Percentiles rank a stretch among this genome's conserved stretches.
Evolutionary conservation across 2,329 filamentous ascomycete species (phyloP).

Genomic region (Ophiostoma novo-ulmi): DNA sequence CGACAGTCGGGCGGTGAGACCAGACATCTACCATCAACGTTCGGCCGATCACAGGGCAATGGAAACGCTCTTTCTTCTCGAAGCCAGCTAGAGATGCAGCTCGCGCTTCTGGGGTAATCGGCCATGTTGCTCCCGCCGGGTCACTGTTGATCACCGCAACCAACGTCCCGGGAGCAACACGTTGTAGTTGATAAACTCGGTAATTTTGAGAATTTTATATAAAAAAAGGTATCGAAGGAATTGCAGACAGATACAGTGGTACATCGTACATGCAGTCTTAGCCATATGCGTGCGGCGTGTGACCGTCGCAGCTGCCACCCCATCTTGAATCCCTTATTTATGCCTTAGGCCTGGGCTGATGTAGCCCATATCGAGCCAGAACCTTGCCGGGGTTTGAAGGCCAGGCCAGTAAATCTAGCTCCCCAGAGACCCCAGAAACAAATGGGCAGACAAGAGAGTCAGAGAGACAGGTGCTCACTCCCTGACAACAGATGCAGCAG

Average conservation of each 20-base stretch:
- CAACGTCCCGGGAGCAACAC: background rate
- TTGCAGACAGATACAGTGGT: no score
- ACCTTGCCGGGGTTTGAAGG: no score
- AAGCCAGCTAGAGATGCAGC: background rate
- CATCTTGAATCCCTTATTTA: background rate
- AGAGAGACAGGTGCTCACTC: background rate
- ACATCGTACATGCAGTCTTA: background rate
- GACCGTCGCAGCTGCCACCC: conserved; percentile 1
- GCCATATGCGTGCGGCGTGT: background rate
- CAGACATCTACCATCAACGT: no score
- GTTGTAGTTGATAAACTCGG: background rate
- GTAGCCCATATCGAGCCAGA: background rate
- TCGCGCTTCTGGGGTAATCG: background rate
- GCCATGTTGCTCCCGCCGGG: background rate
- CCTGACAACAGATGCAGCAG: no score
- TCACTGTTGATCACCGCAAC: background rate
- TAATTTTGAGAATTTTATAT: background rate
- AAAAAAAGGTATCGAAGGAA: no score
- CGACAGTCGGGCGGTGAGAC: no score
- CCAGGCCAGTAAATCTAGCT: no score
- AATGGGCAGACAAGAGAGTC: no score
- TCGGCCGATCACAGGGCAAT: background rate
- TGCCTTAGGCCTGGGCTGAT: background rate
- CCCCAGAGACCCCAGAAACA: no score
- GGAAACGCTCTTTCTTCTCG: background rate